Conservation (phyloP, 257 asterid genomes). For the Plectranthus barbatus region DNA sequence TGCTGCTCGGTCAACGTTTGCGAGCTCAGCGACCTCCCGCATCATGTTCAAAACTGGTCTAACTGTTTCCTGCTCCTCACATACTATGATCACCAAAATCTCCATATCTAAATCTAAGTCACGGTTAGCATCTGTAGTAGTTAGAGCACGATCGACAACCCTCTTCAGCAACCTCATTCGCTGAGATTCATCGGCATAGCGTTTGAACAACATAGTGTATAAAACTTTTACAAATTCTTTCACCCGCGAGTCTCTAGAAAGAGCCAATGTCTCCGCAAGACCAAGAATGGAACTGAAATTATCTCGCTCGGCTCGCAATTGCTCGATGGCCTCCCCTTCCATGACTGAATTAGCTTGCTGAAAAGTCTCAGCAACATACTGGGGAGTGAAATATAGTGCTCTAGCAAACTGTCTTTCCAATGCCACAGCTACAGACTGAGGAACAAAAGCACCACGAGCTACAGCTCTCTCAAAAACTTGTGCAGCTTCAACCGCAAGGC, state of each 20-base stretch:
- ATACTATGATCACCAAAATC: slow-evolving; percentile 57
- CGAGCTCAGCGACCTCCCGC: slow-evolving; percentile 85
- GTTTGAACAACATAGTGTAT: slow-evolving; percentile 66
- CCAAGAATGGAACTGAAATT: slow-evolving; percentile 73
- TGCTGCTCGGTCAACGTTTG: slow-evolving; percentile 91
- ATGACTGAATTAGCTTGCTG: slow-evolving; percentile 43
- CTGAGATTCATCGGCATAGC: slow-evolving; percentile 81
- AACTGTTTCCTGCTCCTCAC: slow-evolving; percentile 68
- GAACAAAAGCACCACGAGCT: slow-evolving; percentile 66
- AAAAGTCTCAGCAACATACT: slow-evolving; percentile 50
- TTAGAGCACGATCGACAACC: slow-evolving; percentile 78
- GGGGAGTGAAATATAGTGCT: slow-evolving; percentile 54
- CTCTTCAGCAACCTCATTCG: slow-evolving; percentile 83
- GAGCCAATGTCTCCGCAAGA: slow-evolving; percentile 82
- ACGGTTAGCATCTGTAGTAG: slow-evolving; percentile 49
- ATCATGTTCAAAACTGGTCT: slow-evolving; percentile 88
- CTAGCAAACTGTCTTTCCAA: slow-evolving; percentile 69
- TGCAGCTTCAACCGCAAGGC: slow-evolving; percentile 84
- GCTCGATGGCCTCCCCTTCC: slow-evolving; percentile 70
- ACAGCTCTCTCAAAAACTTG: slow-evolving; percentile 92
- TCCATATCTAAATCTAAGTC: slow-evolving; percentile 75
- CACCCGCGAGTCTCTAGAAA: slow-evolving; percentile 57
- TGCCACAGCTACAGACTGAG: slow-evolving; percentile 66
- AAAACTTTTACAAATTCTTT: slow-evolving; percentile 73
- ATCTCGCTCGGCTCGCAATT: slow-evolving; percentile 58